Base-by-base conservation (phyloP, 2,329 filamentous ascomycete species). In the Trichoderma sp. region DNA sequence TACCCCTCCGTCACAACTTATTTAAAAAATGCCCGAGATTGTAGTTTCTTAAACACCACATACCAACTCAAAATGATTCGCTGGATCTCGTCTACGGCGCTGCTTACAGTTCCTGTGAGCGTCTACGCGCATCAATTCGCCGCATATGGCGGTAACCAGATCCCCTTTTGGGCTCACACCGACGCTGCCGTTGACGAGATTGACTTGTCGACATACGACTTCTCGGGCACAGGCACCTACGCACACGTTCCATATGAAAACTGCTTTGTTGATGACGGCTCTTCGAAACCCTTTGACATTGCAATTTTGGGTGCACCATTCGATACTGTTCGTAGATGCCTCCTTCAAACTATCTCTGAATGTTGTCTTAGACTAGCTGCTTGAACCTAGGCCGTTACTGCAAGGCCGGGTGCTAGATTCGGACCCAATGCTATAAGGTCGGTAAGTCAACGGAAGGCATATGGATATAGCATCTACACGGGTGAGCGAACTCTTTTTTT, bases 401-500 rank as follows among this genome's bases (percentile, higher is more conserved):
- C 69, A 21, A 70, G 74, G 5, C 74, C 73, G 0, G 73, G 73
- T 1, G 73, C 90, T 13, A 87, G 93, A 11, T 97, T 96, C 76
- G 93, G 93, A 0, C 93, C 93, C 30, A 87, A 91, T 46, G 91
- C 91, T 34, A 96, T 96, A 73, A 89, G 93, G 67, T 88, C 91
- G 30, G 93, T n/a, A n/a, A n/a, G n/a, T n/a, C 85, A 89, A 11
- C 88, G 92, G 43, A 92, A 71, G 60, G 68, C 68, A 18, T 71
- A 72, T 46, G 70, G 73, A 39, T 71, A 73, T 51, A 72, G 72
- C 69, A 63, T 75, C 18, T 74, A 68, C 51, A 74, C 70, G 4
- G 67, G 72, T 73, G 37, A 54, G 49, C 26, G 32, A 5, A n/a
- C n/a, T n/a, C n/a, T n/a, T n/a, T n/a, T n/a, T n/a, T n/a, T 32